Base-by-base conservation (phyloP, 2,329 filamentous ascomycete genomes). In the Colletotrichum magnum region DNA sequence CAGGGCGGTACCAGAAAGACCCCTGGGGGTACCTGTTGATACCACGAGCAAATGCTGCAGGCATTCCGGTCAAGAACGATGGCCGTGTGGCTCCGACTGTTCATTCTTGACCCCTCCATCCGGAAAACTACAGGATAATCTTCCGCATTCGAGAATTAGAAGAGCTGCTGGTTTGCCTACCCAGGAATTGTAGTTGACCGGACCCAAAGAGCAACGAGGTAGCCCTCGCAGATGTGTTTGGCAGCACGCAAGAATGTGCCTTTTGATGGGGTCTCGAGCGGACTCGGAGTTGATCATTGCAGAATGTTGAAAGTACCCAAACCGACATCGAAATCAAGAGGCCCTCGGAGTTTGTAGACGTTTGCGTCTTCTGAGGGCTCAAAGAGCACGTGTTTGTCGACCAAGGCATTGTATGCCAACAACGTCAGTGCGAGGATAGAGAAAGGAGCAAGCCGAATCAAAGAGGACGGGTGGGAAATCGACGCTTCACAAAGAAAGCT, bases 381-480 rank as follows among this genome's bases (percentile, higher is more conserved):
- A 18, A 26, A 58, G 50, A 52, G 50, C 4, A 21, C 5, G 51
- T 60, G 56, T 66, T 69, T 69, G 67, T 52, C 43, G 41, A 69
- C 39, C 26, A 47, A 66, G 36, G 51, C 26, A 66, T 66, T 66
- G 56, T 69, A 16, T 45, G 48, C 32, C 10, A 18, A 43, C 24
- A 56, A 66, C 13, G 18, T 36, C 6, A 15, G n/a, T 32, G 26
- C 41, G 57, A 13, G 16, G 24, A 16, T 12, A 13, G 45, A 15
- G 48, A 60, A 21, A 28, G 50, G 15, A 53, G 50, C 9, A 50
- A 18, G 7, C 24, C 13, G 32, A 28, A 60, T 24, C 45, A 50
- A 28, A 60, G 45, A 39, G 13, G 28, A 13, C n/a, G 28, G 24
- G 18, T 43, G 28, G 24, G 18, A 52, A 24, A 43, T 26, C 32